These are phyloP conservation scores for Metschnikowia shivogae DNA, from an alignment of 805 yeast genomes.

Conservation along the genomic window DNA sequence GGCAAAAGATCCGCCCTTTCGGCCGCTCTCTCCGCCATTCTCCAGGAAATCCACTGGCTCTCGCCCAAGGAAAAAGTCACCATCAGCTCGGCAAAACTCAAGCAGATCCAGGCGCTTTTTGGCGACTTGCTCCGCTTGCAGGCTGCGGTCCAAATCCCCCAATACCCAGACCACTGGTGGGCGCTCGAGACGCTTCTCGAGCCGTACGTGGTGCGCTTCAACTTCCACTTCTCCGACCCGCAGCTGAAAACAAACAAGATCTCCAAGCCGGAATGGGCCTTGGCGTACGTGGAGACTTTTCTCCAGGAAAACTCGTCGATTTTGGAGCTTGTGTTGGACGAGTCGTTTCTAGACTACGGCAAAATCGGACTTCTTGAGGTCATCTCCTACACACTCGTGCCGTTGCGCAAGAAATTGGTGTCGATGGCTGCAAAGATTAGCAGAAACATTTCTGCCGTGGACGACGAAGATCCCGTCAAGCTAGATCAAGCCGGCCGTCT, in stretches of 20 bases:
- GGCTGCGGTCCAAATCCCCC: constrained; percentile 22
- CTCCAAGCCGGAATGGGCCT: constrained; percentile 71
- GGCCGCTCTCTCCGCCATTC: constrained; percentile 9
- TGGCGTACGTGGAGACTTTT: constrained; percentile 46
- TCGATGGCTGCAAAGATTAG: constrained; percentile 22
- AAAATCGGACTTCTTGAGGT: constrained; percentile 33
- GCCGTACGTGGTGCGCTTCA: constrained; percentile 48
- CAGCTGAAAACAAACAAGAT: constrained; percentile 56
- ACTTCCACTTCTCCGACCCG: constrained; percentile 53
- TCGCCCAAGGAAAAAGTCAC: constrained; percentile 15
- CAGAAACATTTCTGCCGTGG: constrained; percentile 19
- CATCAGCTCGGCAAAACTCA: constrained; percentile 13
- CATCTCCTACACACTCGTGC: constrained; percentile 45
- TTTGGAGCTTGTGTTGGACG: constrained; percentile 38
- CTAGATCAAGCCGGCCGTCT: constrained; percentile 42
- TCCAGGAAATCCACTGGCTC: constrained; percentile 23
- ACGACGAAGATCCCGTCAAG: constrained; percentile 8
- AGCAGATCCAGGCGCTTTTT: constrained; percentile 5
- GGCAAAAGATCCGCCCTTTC: constrained; percentile 9
- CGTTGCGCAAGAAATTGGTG: constrained; percentile 43
- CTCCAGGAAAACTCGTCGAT: constrained; percentile 36
- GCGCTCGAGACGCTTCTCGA: constrained; percentile 45
- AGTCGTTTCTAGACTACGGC: constrained; percentile 24
- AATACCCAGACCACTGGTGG: constrained; percentile 43
- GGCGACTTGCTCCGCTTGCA: constrained; percentile 31